Evolutionary conservation across 169 alveolate genomes (phyloP).

Genomic region (Haemoproteus tartakovskyi): DNA sequence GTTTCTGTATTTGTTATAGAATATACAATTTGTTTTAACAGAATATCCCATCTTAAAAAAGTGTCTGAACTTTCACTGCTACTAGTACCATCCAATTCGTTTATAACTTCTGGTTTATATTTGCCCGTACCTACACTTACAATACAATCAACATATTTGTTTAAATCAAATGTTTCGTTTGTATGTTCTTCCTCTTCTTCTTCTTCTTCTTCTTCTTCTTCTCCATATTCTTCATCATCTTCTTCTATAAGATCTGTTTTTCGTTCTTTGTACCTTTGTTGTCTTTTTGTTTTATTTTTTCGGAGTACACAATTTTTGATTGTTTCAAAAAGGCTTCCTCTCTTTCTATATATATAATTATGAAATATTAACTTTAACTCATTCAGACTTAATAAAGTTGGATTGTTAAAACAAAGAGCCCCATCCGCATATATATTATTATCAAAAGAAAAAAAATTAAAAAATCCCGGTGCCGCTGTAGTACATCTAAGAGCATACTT

Average conservation of each 20-base stretch:
- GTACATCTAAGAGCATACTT: slow-evolving; percentile 82
- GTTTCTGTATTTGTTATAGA: slow-evolving; percentile 77
- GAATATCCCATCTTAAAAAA: slow-evolving; percentile 73
- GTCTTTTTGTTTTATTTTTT: not conserved
- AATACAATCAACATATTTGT: slow-evolving; percentile 71
- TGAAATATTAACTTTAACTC: slow-evolving; percentile 81
- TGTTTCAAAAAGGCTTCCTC: slow-evolving; percentile 1
- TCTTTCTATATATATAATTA: slow-evolving; percentile 34
- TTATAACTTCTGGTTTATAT: slow-evolving; percentile 37
- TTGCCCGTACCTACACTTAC: slow-evolving; percentile 85
- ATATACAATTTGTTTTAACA: slow-evolving; percentile 69
- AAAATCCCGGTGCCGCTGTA: slow-evolving; percentile 87
- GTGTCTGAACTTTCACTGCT: slow-evolving; percentile 44
- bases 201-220: not conserved
- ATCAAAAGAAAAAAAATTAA: slow-evolving; percentile 76
- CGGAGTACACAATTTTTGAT: slow-evolving; percentile 1
- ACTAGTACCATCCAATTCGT: slow-evolving; percentile 27
- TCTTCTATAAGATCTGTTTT: not conserved
- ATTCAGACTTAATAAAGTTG: slow-evolving; percentile 79
- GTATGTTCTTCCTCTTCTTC: not conserved
- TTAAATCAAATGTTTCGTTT: slow-evolving; percentile 27
- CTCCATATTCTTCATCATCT: too few relatives aligned
- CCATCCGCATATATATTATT: slow-evolving; percentile 81
- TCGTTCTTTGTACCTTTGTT: not conserved
- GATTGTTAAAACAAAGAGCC: slow-evolving; percentile 85